phyloP scores from a whole-genome alignment of 2,329 filamentous ascomycete genomes.

The Diaporthe citriasiana region DNA sequence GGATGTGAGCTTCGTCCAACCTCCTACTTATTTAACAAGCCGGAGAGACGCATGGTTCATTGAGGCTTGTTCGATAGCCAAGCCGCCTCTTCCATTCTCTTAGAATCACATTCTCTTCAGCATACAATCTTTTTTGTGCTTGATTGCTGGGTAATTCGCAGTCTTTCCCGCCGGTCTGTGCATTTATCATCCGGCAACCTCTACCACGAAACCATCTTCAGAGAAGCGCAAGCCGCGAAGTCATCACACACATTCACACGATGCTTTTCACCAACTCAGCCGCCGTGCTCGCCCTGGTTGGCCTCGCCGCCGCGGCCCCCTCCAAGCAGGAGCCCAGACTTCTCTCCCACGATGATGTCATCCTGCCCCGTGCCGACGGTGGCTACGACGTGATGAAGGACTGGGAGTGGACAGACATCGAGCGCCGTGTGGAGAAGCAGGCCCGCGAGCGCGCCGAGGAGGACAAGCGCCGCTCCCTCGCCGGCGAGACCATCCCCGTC shows the following conservation, averaged over 20 bases:
- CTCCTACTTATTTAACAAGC: slow-evolving; percentile 15
- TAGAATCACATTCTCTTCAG: slow-evolving; percentile 17
- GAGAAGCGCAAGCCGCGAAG: slow-evolving; percentile 13
- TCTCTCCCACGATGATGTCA: slow-evolving; percentile 17
- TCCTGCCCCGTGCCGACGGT: slow-evolving; percentile 26
- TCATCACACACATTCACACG: background rate
- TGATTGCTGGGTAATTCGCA: slow-evolving; percentile 5
- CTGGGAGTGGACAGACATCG: slow-evolving; percentile 19
- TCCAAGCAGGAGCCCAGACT: slow-evolving; percentile 23
- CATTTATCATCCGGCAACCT: background rate
- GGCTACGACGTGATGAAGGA: slow-evolving; percentile 31
- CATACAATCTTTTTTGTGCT: slow-evolving; percentile 17
- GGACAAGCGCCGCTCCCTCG: slow-evolving; percentile 11
- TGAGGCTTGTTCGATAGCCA: slow-evolving; percentile 22
- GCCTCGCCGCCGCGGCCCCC: slow-evolving; percentile 17
- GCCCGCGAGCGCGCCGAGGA: slow-evolving; percentile 8
- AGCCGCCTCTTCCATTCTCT: slow-evolving; percentile 34
- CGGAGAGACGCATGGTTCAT: slow-evolving; percentile 12
- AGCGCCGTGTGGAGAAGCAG: slow-evolving; percentile 23
- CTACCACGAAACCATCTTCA: background rate
- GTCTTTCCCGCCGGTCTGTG: slow-evolving; percentile 11
- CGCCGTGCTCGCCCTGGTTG: slow-evolving; percentile 25
- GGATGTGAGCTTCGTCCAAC: slow-evolving; percentile 9
- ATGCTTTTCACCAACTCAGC: slow-evolving; percentile 29
- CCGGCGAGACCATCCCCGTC: slow-evolving; percentile 4